Base-by-base conservation (phyloP, 345 rosid species). In the Corchorus olitorius region DNA sequence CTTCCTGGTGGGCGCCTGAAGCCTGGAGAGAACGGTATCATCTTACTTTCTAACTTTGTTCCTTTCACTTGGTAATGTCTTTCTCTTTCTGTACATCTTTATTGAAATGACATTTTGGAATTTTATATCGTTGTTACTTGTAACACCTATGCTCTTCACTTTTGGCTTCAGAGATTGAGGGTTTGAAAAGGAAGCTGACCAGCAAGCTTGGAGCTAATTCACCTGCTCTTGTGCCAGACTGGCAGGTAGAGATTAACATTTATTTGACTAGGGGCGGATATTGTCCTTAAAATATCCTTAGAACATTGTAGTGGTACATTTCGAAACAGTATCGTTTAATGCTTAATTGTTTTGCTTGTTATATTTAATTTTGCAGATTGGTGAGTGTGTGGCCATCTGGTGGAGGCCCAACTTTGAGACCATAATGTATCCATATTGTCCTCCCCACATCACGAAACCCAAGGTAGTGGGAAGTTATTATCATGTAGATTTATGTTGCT, bases 361-460 rank as follows among this genome's bases (percentile, higher is more conserved):
- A 8, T 8, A 19, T 49, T 6, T 27, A 27, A 39, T 74, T 17
- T 48, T 83, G 79, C 88, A 97, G 99, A 90, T 97, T 70, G 97
- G 97, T 35, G 99, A 94, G 79, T 92, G 97, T 80, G 99, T 88
- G 81, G 99, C 97, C 7, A 87, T 87, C 68, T 94, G 97, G 98
- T 97, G 99, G 99, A 93, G 99, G 85, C 99, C 98, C 74, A 94
- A 97, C 88, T 97, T 97, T 74, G 98, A 97, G 75, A 92, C 98
- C 79, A 91, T 88, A 56, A 91, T 92, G 97, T 94, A 97, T 80
- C 99, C 98, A 1, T 97, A 97, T 78, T 94, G 98, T 82, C 98
- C 97, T 83, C 97, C 98, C 34, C 98, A 94, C 85, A 94, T 94
- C 58, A 90, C 97, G 64, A 92, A 94, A 86, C 97, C 98, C 8